A percentile compares a stretch with the other conserved stretches of the same genome.
Evolutionary conservation across 495 filamentous ascomycete species (phyloP).

Genomic region (Alectoria sarmentosa): DNA sequence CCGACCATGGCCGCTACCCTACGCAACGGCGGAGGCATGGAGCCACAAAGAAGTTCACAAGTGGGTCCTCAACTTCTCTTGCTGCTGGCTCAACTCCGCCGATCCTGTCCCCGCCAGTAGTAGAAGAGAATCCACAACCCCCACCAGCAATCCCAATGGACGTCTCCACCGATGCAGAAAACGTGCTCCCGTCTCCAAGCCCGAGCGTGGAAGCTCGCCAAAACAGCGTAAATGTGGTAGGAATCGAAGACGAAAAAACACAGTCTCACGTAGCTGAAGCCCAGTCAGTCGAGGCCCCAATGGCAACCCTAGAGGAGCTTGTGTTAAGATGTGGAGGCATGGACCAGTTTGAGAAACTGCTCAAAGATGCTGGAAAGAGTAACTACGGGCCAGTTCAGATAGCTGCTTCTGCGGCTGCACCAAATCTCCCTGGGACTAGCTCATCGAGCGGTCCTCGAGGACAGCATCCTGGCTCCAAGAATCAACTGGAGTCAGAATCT

Average conservation of each 20-base stretch:
- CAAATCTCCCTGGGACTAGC: background rate
- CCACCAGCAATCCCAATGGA: background rate
- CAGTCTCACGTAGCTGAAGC: background rate
- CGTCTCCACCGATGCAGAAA: conserved; percentile 8
- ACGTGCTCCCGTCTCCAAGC: conserved; percentile 47
- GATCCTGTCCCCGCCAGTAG: conserved; percentile 1
- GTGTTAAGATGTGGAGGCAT: conserved; percentile 18
- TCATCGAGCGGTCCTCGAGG: background rate
- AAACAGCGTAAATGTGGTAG: conserved; percentile 14
- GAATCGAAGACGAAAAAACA: conserved; percentile 8
- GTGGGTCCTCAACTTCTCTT: background rate
- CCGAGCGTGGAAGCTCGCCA: conserved; percentile 49
- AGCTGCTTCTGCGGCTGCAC: conserved; percentile 1
- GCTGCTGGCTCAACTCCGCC: background rate
- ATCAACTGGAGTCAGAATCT: background rate
- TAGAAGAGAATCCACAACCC: background rate
- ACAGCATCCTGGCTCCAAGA: background rate
- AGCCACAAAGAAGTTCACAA: background rate
- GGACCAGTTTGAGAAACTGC: conserved; percentile 18
- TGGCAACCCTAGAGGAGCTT: conserved; percentile 14
- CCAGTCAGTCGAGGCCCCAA: background rate
- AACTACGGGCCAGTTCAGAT: background rate
- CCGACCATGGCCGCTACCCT: conserved; percentile 12
- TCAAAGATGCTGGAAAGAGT: conserved; percentile 15
- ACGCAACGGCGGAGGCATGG: conserved; percentile 4